A percentile compares a stretch with the other conserved stretches of the same genome.
These are phyloP conservation scores for Mycena indigotica DNA, from an alignment of 768 basidiomycete species.

Conservation along the genomic window DNA sequence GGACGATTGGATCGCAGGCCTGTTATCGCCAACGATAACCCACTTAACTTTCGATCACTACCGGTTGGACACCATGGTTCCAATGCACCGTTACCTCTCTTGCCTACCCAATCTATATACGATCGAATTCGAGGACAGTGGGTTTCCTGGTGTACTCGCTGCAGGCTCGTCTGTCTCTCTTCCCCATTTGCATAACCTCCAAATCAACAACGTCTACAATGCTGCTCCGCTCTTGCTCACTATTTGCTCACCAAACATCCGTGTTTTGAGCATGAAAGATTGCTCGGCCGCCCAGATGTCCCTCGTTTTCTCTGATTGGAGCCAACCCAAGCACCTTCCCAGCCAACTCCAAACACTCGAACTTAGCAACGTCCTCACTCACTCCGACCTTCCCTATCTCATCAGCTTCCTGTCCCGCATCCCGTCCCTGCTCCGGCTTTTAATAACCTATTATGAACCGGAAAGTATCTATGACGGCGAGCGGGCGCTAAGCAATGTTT, in stretches of 20 bases:
- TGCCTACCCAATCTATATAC: constrained; percentile 22
- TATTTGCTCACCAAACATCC: constrained; percentile 26
- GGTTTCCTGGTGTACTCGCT: constrained; percentile 5
- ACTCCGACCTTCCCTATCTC: constrained; percentile 29
- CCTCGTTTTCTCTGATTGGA: constrained; percentile 33
- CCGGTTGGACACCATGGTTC: constrained; percentile 6
- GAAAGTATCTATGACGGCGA: constrained; percentile 19
- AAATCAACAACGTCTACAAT: constrained; percentile 19
- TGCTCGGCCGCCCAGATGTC: constrained; percentile 13
- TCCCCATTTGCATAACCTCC: constrained; percentile 24
- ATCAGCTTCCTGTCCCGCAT: constrained; percentile 34
- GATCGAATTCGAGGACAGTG: constrained; percentile 22
- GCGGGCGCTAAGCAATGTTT: constrained; percentile 21
- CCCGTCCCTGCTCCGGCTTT: constrained; percentile 31
- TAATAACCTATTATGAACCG: constrained; percentile 19
- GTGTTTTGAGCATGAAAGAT: constrained; percentile 26
- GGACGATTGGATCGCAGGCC: constrained; percentile 22
- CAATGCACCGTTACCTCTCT: constrained; percentile 11
- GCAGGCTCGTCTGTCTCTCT: constrained; percentile 14
- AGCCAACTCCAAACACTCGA: constrained; percentile 31
- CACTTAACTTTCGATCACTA: constrained; percentile 21
- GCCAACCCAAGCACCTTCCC: constrained; percentile 26
- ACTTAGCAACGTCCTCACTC: constrained; percentile 24
- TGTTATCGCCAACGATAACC: constrained; percentile 32
- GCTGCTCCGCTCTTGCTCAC: constrained; percentile 25